Percentiles rank a stretch among this genome's conserved stretches.
These are phyloP conservation scores for Camelina neglecta DNA, from an alignment of 345 rosid species.

Conservation along the genomic window DNA sequence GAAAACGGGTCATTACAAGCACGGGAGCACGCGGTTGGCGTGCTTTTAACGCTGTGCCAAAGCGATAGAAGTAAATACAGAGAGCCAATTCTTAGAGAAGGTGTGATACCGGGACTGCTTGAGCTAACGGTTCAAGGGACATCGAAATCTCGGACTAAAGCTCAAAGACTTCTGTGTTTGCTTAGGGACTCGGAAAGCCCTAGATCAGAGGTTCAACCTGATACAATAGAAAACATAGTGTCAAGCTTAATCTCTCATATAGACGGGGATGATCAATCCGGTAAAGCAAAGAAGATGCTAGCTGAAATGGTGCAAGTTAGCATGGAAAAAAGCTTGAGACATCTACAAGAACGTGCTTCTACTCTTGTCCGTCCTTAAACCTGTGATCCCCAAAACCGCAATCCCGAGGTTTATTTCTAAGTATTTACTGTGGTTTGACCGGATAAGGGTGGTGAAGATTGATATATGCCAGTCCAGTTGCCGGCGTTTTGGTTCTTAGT, in stretches of 20 bases:
- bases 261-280: constrained; percentile 87
- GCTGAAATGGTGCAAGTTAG: constrained; percentile 99
- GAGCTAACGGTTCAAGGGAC: constrained; percentile 98
- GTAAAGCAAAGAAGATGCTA: constrained; percentile 94
- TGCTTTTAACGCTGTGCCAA: constrained; percentile 76
- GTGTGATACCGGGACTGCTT: constrained; percentile 94
- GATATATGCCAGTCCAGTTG: constrained; percentile 44
- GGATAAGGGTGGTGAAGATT: constrained; percentile 23
- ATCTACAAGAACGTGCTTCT: constrained; percentile 90
- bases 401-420: constrained; percentile 1
- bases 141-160: constrained; percentile 75
- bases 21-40: constrained; percentile 89
- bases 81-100: constrained; percentile 92
- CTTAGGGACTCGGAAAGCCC: constrained; percentile 74
- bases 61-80: constrained; percentile 85
- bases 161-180: constrained; percentile 70
- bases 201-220: constrained; percentile 77
- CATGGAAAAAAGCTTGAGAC: constrained; percentile 97
- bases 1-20: constrained; percentile 86
- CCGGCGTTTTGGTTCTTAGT: constrained; percentile 43
- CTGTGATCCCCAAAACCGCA: constrained; percentile 13
- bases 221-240: constrained; percentile 86
- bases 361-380: constrained; percentile 64
- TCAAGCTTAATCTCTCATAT: constrained; percentile 88
- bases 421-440: constrained; percentile 1